Percentiles rank a stretch among this genome's conserved stretches.
phyloP scores from a whole-genome alignment of 768 basidiomycete genomes.

The Mrakia gelida region DNA sequence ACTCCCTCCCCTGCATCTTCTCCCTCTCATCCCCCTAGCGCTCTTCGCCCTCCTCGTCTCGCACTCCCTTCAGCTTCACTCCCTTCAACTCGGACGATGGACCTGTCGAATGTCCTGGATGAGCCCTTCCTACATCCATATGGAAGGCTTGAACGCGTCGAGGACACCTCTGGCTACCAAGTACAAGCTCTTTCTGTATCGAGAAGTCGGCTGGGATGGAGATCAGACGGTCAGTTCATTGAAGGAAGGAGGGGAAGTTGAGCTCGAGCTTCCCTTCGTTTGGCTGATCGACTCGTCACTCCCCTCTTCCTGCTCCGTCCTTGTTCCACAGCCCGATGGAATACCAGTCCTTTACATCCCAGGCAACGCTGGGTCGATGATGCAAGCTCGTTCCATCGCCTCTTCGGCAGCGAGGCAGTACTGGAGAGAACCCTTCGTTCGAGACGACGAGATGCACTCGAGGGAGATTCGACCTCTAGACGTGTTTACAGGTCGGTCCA shows the following conservation, averaged over 20 bases:
- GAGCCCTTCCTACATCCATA: conserved; percentile 80
- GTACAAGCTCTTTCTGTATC: conserved; percentile 85
- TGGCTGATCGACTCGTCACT: background rate
- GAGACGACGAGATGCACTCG: conserved; percentile 55
- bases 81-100: conserved; percentile 25
- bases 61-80: background rate
- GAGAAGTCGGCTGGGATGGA: conserved; percentile 79
- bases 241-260: background rate
- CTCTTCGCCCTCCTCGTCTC: background rate
- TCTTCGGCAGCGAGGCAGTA: conserved; percentile 82
- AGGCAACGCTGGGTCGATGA: conserved; percentile 92
- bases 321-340: conserved; percentile 48
- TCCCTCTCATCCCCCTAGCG: conserved; percentile 19
- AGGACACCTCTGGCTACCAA: conserved; percentile 69
- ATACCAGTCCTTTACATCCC: conserved; percentile 93
- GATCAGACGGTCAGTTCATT: conserved; percentile 51
- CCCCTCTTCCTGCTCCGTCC: conserved; percentile 1
- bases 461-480: conserved; percentile 61
- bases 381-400: conserved; percentile 90
- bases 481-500: conserved; percentile 72
- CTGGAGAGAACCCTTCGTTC: conserved; percentile 56
- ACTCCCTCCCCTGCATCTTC: background rate
- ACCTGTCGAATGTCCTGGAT: conserved; percentile 90
- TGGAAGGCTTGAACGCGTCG: conserved; percentile 60
- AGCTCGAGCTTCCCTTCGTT: background rate